Percentiles rank a stretch among this genome's conserved stretches.
Conservation (phyloP, 179 eudicot genomes). For the Camellia oleifera region DNA sequence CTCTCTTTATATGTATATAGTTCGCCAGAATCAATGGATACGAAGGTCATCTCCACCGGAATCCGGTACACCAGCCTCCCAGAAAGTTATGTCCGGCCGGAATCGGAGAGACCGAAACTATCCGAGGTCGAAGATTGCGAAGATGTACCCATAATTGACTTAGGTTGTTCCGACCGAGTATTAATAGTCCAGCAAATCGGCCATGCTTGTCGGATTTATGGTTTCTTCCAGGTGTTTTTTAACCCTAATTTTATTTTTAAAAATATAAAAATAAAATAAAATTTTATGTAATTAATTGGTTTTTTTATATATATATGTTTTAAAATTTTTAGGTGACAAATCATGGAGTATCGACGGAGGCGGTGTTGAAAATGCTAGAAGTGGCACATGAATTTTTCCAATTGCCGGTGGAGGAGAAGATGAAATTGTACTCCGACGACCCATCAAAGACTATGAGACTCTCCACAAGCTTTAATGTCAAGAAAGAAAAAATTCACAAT, state of each 20-base stretch:
- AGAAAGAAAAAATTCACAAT: constrained; percentile 74
- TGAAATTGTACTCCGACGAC: constrained; percentile 87
- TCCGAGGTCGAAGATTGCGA: constrained; percentile 47
- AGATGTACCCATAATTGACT: constrained; percentile 66
- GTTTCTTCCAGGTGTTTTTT: constrained; percentile 68
- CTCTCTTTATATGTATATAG: background rate
- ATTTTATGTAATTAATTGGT: no score
- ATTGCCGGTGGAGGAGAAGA: constrained; percentile 73
- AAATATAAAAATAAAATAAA: no score
- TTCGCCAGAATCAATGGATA: constrained; percentile 35
- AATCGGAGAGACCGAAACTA: constrained; percentile 61
- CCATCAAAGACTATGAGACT: constrained; percentile 71
- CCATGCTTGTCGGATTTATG: constrained; percentile 54
- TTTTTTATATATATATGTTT: background rate
- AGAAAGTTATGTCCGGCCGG: constrained; percentile 66
- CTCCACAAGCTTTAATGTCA: constrained; percentile 79
- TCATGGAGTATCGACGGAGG: constrained; percentile 59
- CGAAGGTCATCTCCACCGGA: constrained; percentile 60
- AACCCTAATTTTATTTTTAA: no score
- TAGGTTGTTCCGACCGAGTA: constrained; percentile 30
- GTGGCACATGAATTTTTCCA: constrained; percentile 59
- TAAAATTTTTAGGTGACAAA: constrained; percentile 51
- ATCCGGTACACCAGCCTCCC: constrained; percentile 46
- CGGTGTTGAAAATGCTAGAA: constrained; percentile 42
- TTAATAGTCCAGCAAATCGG: constrained; percentile 41